These are phyloP conservation scores for Zygotorulaspora mrakii DNA, from an alignment of 1,139 yeast genomes.

Conservation along the genomic window DNA sequence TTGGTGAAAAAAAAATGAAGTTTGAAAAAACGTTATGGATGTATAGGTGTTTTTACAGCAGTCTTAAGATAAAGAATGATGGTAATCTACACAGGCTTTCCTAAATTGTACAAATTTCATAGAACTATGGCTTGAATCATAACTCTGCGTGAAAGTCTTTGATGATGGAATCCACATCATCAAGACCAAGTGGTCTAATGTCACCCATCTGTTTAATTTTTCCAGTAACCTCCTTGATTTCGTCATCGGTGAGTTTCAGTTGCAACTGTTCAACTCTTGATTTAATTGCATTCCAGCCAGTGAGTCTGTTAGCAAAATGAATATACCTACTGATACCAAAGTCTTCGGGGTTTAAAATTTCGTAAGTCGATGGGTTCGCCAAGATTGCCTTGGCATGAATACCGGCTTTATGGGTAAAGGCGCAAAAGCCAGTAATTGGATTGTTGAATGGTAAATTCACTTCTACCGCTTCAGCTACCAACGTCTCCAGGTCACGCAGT, in stretches of 20 bases:
- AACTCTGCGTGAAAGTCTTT: constrained; percentile 83
- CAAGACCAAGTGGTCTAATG: constrained; percentile 88
- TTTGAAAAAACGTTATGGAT: too few species aligned
- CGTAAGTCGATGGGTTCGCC: constrained; percentile 97
- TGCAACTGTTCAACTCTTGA: constrained; percentile 96
- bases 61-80: too few species aligned
- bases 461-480: constrained; percentile 96
- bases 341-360: constrained; percentile 90
- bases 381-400: constrained; percentile 98
- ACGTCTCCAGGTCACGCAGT: constrained; percentile 89
- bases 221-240: constrained; percentile 88
- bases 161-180: constrained; percentile 95
- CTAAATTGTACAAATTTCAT: too few species aligned
- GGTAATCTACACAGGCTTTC: background rate
- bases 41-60: too few species aligned
- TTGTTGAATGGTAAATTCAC: constrained; percentile 97
- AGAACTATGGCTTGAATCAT: background rate
- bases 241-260: constrained; percentile 83
- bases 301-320: constrained; percentile 94
- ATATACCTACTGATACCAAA: constrained; percentile 93
- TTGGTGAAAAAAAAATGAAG: too few species aligned
- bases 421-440: constrained; percentile 99
- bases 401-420: constrained; percentile 99
- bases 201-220: constrained; percentile 95
- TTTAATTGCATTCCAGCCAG: constrained; percentile 99